Evolutionary conservation across 1,284 basidiomycete genomes (phyloP).

Genomic region (Phlebopus sp.): DNA sequence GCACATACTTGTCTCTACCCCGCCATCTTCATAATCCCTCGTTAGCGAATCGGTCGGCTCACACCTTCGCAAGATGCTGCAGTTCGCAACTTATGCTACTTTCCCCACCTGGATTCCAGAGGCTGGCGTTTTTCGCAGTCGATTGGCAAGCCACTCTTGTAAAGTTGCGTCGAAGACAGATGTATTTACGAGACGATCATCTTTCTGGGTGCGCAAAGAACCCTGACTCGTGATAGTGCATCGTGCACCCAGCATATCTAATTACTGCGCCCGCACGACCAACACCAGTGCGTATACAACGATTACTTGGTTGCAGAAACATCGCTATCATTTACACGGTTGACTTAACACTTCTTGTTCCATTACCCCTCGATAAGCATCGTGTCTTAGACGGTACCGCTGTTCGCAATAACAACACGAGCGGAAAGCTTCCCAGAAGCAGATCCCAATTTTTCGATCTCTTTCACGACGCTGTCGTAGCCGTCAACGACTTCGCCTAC

Average conservation of each 20-base stretch:
- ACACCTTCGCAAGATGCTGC: background rate
- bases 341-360: conserved; percentile 5
- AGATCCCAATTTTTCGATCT: conserved; percentile 61
- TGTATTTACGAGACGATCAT: no score
- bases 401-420: conserved; percentile 49
- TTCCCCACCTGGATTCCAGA: background rate
- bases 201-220: no score
- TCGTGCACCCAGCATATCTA: no score
- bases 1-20: background rate
- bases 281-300: no score
- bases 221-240: no score
- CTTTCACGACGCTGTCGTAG: conserved; percentile 54
- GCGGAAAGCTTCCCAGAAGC: conserved; percentile 45
- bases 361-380: background rate
- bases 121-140: no score
- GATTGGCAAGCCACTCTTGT: no score
- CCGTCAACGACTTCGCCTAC: conserved; percentile 64
- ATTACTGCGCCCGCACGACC: no score
- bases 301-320: background rate
- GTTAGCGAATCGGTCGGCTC: background rate
- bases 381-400: conserved; percentile 47
- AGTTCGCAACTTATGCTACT: no score
- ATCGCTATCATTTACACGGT: conserved; percentile 4
- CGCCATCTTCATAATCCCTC: background rate
- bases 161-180: no score